Conservation (phyloP, 257 asterid genomes). For the Forsythia suspensa region DNA sequence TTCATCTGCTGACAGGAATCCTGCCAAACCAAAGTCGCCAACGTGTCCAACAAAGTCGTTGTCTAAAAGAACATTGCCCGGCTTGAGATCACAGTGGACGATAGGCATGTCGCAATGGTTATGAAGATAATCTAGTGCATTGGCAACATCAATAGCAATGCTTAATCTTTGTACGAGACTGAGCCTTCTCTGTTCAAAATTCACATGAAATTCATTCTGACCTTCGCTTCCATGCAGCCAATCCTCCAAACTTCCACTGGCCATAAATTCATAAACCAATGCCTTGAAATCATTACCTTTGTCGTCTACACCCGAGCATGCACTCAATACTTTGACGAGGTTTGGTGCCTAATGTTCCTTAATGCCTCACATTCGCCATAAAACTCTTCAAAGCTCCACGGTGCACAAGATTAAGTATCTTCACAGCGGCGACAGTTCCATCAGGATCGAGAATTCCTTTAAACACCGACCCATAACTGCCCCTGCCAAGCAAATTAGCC, state of each 20-base stretch:
- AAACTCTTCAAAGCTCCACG: no score
- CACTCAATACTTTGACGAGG: constrained; percentile 29
- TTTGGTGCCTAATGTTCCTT: no score
- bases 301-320: constrained; percentile 37
- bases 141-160: constrained; percentile 42
- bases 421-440: constrained; percentile 26
- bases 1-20: constrained; percentile 25
- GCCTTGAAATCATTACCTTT: constrained; percentile 11
- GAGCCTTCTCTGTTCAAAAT: constrained; percentile 35
- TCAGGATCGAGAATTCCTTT: constrained; percentile 24
- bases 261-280: no score
- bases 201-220: constrained; percentile 27
- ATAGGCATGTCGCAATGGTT: background rate
- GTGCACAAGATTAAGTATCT: no score
- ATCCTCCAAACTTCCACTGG: no score
- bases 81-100: no score
- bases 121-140: constrained; percentile 45
- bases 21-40: constrained; percentile 47
- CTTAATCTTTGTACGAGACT: constrained; percentile 25
- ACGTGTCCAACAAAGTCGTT: constrained; percentile 29
- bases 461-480: constrained; percentile 45
- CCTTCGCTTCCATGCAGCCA: constrained; percentile 24
- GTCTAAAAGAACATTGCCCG: no score
- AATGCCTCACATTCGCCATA: no score
- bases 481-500: constrained; percentile 36